Evolutionary conservation across 306 rosid genomes (phyloP).

Genomic region (Rosa chinensis): DNA sequence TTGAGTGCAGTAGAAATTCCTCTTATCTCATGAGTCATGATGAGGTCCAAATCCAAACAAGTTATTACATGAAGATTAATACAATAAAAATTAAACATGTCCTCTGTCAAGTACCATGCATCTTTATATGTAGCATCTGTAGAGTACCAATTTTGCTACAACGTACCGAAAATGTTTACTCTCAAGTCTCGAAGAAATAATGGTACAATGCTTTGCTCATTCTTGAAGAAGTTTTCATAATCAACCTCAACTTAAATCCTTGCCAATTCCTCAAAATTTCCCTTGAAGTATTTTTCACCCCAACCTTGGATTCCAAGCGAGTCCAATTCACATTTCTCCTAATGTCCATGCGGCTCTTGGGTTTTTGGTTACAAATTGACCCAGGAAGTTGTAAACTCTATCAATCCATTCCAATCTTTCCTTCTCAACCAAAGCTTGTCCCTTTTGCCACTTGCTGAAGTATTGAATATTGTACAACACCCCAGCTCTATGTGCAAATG

Average conservation of each 20-base stretch:
- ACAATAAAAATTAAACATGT: no score
- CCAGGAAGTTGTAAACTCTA: conserved; percentile 1
- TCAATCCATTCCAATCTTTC: conserved; percentile 7
- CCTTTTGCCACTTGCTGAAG: not conserved
- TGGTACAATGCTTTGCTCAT: conserved; percentile 11
- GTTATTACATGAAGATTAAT: no score
- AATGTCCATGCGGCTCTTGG: conserved; percentile 18
- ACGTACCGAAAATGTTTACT: no score
- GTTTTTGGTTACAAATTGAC: conserved; percentile 7
- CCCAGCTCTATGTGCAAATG: conserved; percentile 17
- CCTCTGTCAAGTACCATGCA: no score
- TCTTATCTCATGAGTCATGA: no score
- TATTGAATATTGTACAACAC: conserved; percentile 9
- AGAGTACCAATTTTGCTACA: no score
- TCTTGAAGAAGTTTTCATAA: conserved; percentile 4
- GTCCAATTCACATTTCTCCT: not conserved
- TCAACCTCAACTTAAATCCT: not conserved
- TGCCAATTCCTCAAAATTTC: not conserved
- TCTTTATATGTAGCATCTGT: no score
- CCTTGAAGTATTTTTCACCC: conserved; percentile 13
- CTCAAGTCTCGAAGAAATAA: not conserved
- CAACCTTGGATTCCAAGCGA: conserved; percentile 3
- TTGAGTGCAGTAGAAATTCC: not conserved
- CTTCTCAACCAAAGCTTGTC: not conserved
- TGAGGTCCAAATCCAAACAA: no score